A percentile compares a stretch with the other conserved stretches of the same genome.
Evolutionary conservation across 1,284 basidiomycete genomes (phyloP).

Genomic region (Phylloboletellus chloephorus): DNA sequence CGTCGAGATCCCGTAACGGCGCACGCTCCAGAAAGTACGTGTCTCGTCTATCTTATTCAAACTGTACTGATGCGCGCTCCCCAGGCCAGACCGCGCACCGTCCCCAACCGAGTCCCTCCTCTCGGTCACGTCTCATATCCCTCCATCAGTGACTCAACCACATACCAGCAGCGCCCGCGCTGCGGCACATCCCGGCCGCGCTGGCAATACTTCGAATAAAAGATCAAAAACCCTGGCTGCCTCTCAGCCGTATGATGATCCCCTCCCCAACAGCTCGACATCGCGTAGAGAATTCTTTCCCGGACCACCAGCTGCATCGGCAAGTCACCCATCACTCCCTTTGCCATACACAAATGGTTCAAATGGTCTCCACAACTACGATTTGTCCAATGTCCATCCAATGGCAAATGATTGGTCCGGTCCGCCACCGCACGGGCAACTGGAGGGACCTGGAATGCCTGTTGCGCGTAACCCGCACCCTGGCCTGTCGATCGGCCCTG

Average conservation of each 20-base stretch:
- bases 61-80: constrained; percentile 8
- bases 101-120: constrained; percentile 70
- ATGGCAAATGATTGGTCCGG: constrained; percentile 24
- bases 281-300: constrained; percentile 33
- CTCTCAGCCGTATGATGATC: constrained; percentile 29
- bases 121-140: constrained; percentile 57
- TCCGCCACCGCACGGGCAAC: constrained; percentile 42
- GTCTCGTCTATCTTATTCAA: constrained; percentile 6
- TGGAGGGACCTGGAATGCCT: constrained; percentile 75
- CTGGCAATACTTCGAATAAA: constrained; percentile 32
- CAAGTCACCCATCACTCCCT: constrained; percentile 40
- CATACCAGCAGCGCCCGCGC: constrained; percentile 28
- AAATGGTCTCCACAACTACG: constrained; percentile 33
- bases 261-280: constrained; percentile 19
- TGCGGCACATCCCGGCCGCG: constrained; percentile 32
- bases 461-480: constrained; percentile 44
- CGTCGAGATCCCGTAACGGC: constrained; percentile 44
- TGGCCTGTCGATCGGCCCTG: constrained; percentile 27
- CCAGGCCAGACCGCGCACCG: constrained; percentile 52
- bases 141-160: constrained; percentile 28
- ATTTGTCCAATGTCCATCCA: constrained; percentile 27
- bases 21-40: constrained; percentile 57
- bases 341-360: constrained; percentile 33
- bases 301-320: constrained; percentile 36
- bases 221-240: constrained; percentile 30